These are phyloP conservation scores for Parascedosporium putredinis DNA, from an alignment of 2,329 filamentous ascomycete genomes.

Conservation along the genomic window DNA sequence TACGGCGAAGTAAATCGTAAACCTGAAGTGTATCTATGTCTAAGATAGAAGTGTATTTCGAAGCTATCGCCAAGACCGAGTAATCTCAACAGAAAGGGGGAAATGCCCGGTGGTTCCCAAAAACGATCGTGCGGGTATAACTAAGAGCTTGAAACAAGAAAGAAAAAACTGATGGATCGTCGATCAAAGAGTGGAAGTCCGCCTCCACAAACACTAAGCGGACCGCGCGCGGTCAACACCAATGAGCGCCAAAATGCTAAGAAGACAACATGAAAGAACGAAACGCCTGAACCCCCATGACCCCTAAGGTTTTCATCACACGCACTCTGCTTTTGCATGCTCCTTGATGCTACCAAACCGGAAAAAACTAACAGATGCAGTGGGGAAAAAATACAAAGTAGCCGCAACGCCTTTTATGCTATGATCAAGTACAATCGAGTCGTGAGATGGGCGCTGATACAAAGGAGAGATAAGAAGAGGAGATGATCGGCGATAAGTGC, in stretches of 20 bases:
- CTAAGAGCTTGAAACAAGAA: not conserved
- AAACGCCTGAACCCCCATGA: not conserved
- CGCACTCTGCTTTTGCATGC: not conserved
- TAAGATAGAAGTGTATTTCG: not conserved
- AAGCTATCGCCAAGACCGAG: not conserved
- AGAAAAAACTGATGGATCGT: too few relatives aligned
- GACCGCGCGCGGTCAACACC: too few relatives aligned
- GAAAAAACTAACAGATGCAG: not conserved
- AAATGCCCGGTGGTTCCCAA: not conserved
- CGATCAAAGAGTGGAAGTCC: not conserved
- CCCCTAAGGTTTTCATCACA: too few relatives aligned
- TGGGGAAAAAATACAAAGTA: not conserved
- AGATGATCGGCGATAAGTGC: too few relatives aligned
- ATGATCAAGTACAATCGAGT: not conserved
- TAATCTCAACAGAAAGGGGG: too few relatives aligned
- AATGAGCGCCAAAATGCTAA: not conserved
- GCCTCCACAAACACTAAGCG: too few relatives aligned
- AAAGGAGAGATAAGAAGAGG: too few relatives aligned
- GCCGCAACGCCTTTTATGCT: not conserved
- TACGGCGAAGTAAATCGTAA: too few relatives aligned
- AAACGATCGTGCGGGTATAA: not conserved
- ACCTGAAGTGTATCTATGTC: too few relatives aligned
- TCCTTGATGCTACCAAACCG: not conserved
- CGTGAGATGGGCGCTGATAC: not conserved
- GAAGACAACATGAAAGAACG: too few relatives aligned